Percentiles rank a stretch among this genome's conserved stretches.
Conservation (phyloP, 441 rosid genomes). For the Geranium incanum region DNA sequence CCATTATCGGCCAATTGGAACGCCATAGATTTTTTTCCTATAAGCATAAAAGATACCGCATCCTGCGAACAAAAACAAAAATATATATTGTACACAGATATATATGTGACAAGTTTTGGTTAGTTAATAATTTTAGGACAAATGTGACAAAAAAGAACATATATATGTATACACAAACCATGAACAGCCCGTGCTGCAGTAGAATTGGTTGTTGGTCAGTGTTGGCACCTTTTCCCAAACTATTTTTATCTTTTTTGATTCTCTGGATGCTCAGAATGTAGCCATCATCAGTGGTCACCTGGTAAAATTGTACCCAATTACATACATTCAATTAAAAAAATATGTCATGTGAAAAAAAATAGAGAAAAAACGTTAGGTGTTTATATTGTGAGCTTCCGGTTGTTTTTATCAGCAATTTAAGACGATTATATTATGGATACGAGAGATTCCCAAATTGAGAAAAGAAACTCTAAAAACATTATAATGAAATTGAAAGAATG, state of each 20-base stretch:
- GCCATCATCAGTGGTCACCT: not conserved
- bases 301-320: no score
- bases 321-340: no score
- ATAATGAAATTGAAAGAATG: no score
- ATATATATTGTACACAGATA: no score
- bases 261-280: not conserved
- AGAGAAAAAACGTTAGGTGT: no score
- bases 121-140: no score
- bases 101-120: not conserved
- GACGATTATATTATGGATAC: no score
- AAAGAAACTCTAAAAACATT: no score
- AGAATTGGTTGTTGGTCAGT: not conserved
- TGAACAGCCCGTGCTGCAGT: not conserved
- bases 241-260: not conserved
- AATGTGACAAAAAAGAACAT: no score
- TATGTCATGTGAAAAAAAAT: not conserved
- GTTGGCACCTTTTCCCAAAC: not conserved
- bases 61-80: not conserved
- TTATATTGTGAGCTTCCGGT: no score
- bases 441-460: no score
- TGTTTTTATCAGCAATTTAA: no score
- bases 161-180: not conserved
- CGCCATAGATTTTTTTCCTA: not conserved
- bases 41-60: not conserved
- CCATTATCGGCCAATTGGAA: not conserved